phyloP scores from a whole-genome alignment of 495 filamentous ascomycete genomes.

The Penicillium samsonianum region DNA sequence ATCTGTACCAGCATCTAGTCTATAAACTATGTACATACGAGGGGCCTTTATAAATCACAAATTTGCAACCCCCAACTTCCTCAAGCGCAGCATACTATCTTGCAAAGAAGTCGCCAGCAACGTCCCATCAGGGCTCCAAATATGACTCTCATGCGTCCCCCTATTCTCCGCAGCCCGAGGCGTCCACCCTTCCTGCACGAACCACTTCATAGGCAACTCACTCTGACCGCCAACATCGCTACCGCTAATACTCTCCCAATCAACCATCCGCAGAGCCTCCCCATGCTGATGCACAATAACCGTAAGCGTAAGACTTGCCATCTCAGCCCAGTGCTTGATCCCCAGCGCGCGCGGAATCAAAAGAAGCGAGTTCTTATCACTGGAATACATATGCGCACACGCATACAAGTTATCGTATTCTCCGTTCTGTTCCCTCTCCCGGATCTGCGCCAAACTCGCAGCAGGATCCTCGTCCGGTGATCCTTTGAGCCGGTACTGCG shows the following conservation, averaged over 20 bases:
- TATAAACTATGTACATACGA: conserved; percentile 1
- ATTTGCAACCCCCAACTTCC: conserved; percentile 24
- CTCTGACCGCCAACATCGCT: conserved; percentile 16
- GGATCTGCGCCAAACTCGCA: conserved; percentile 16
- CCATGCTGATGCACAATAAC: conserved; percentile 59
- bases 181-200: conserved; percentile 65
- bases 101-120: conserved; percentile 65
- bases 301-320: conserved; percentile 62
- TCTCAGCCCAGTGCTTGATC: conserved; percentile 52
- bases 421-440: conserved; percentile 30
- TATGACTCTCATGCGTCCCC: conserved; percentile 60
- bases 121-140: conserved; percentile 63
- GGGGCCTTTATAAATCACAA: conserved; percentile 20
- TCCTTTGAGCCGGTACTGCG: conserved; percentile 57
- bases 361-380: conserved; percentile 68
- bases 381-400: conserved; percentile 64
- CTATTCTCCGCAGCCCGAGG: conserved; percentile 57
- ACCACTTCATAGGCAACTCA: conserved; percentile 56
- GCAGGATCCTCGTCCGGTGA: conserved; percentile 28
- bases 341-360: conserved; percentile 62
- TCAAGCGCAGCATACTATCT: conserved; percentile 54
- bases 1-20: neutral
- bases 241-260: conserved; percentile 24
- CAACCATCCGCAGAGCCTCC: conserved; percentile 43
- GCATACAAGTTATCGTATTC: conserved; percentile 60